Conservation (phyloP, 768 basidiomycete species). For the Agrocybe pediades region DNA sequence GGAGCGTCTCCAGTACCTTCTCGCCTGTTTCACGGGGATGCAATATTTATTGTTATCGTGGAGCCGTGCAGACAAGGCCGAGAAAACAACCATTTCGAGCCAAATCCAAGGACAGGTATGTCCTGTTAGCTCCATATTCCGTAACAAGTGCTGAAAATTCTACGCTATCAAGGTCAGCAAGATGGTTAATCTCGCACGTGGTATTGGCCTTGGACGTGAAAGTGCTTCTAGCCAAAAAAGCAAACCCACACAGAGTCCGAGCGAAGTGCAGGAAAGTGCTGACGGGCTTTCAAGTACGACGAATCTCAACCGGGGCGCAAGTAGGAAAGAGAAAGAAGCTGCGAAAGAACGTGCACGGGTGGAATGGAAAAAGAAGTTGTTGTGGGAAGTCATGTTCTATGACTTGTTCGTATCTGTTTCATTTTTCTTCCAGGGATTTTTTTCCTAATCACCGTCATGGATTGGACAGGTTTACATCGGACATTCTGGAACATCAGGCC, state of each 20-base stretch:
- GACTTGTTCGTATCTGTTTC: slow-evolving; percentile 62
- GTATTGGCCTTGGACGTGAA: slow-evolving; percentile 63
- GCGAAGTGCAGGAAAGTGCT: neutral
- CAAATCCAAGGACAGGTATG: slow-evolving; percentile 43
- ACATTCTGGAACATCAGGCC: too few relatives aligned
- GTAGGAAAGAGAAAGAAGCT: slow-evolving; percentile 5
- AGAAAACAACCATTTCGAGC: neutral
- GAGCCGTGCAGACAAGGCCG: slow-evolving; percentile 1
- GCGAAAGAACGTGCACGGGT: slow-evolving; percentile 16
- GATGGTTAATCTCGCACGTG: slow-evolving; percentile 65
- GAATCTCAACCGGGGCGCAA: too few relatives aligned
- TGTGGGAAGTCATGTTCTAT: slow-evolving; percentile 83
- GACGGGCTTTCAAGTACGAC: too few relatives aligned
- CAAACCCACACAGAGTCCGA: slow-evolving; percentile 8
- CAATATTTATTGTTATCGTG: slow-evolving; percentile 31
- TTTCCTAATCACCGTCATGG: neutral
- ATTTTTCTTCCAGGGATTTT: slow-evolving; percentile 2
- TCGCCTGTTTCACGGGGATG: slow-evolving; percentile 60
- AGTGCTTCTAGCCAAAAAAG: slow-evolving; percentile 3
- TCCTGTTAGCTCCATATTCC: slow-evolving; percentile 2
- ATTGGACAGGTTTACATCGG: too few relatives aligned
- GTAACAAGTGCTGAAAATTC: slow-evolving; percentile 1
- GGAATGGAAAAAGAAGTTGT: slow-evolving; percentile 45
- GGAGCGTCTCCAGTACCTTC: slow-evolving; percentile 52
- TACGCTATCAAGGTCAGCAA: slow-evolving; percentile 54